These are phyloP conservation scores for Polytrichum commune DNA, from an alignment of 225 moss, liverwort and hornwort species.

Conservation along the genomic window DNA sequence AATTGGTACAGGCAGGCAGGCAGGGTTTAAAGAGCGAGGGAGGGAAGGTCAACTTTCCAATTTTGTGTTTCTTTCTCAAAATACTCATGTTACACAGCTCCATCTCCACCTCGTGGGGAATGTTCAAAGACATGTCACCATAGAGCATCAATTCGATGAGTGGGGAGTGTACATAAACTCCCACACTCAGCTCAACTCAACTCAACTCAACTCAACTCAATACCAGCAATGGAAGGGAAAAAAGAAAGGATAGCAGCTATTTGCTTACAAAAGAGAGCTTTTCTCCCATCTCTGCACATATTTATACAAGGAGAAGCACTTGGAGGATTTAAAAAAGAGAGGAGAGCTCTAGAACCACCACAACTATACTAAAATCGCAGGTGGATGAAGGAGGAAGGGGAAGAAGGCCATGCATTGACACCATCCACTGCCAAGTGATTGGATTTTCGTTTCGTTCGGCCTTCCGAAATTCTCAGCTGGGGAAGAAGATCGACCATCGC, in stretches of 20 bases:
- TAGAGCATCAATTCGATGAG: not conserved
- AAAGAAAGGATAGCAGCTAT: not conserved
- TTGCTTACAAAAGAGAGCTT: not conserved
- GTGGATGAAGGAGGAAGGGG: not conserved
- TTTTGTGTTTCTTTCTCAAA: not conserved
- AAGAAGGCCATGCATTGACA: not conserved
- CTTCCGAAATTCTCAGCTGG: not conserved
- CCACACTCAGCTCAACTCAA: not conserved
- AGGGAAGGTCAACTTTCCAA: not conserved
- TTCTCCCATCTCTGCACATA: conserved; percentile 7
- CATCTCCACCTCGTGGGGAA: not conserved
- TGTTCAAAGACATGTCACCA: not conserved
- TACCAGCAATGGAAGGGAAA: conserved; percentile 5
- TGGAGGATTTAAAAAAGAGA: not conserved
- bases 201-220: conserved; percentile 7
- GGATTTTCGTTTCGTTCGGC: no score
- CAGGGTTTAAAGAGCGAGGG: not conserved
- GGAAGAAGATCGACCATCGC: not conserved
- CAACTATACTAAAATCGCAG: no score
- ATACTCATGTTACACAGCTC: not conserved
- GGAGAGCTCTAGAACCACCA: not conserved
- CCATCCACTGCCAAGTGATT: not conserved
- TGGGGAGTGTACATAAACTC: no score
- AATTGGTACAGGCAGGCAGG: not conserved
- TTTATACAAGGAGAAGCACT: conserved; percentile 15